These are phyloP conservation scores for Vigna nakashimae DNA, from an alignment of 306 rosid genomes.

Conservation along the genomic window DNA sequence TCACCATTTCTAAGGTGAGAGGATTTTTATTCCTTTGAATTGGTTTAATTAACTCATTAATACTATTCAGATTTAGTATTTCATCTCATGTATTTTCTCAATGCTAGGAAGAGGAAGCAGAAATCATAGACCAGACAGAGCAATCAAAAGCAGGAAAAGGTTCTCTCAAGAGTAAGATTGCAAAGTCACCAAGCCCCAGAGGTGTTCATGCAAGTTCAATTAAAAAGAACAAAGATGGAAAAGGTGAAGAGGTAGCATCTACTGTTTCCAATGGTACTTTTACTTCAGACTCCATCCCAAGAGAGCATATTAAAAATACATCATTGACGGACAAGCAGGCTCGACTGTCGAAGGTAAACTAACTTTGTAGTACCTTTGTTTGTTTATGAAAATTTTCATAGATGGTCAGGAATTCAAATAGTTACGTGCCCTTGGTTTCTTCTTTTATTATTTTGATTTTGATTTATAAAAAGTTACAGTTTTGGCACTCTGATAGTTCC, in stretches of 20 bases:
- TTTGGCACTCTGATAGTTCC: constrained; percentile 51
- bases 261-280: constrained; percentile 70
- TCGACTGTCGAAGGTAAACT: constrained; percentile 58
- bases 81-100: constrained; percentile 35
- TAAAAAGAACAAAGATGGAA: constrained; percentile 69
- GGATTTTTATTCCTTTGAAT: constrained; percentile 4
- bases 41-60: constrained; percentile 1
- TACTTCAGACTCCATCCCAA: constrained; percentile 54
- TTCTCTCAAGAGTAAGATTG: constrained; percentile 62
- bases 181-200: constrained; percentile 55
- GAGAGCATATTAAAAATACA: constrained; percentile 60
- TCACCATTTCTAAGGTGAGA: constrained; percentile 64
- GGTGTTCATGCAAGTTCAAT: constrained; percentile 46
- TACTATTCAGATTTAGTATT: constrained; percentile 40
- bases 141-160: constrained; percentile 57
- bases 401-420: not conserved
- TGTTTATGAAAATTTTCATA: constrained; percentile 31
- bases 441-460: constrained; percentile 25
- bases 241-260: constrained; percentile 56
- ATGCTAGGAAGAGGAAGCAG: constrained; percentile 62
- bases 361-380: constrained; percentile 29
- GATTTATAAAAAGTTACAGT: not conserved
- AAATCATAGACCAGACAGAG: constrained; percentile 47
- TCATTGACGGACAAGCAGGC: constrained; percentile 60
- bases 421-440: constrained; percentile 25